Evolutionary conservation across 768 basidiomycete species (phyloP), one percentile per base, ranked within the genome.

Genomic region (Rhodosporidiobolus odoratus): DNA sequence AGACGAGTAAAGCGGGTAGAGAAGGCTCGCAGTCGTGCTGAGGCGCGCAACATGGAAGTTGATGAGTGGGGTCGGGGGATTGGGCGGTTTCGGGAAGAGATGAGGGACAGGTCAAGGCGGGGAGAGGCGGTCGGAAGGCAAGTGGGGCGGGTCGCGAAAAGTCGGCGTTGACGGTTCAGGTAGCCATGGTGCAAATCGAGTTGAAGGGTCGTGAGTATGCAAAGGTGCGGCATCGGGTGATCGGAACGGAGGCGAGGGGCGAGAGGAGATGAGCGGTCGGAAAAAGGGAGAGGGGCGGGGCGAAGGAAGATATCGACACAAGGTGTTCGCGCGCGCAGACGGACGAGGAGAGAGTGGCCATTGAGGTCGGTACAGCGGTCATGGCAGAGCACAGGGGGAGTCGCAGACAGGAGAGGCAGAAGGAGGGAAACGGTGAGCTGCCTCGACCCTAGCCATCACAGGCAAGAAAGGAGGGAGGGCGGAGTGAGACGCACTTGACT

Each of bases 1-100:
- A 4, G 81, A 81, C 13, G 80, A 78, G 73, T 82, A 83, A 35
- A 78, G 76, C 5, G 81, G 82, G 68, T 82, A 81, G 65, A 81
- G 75, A 74, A 79, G 79, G 63, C 75, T 65, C 47, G 74, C 23
- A 17, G 68, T 57, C 48, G 74, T 76, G 72, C 62, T 68, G 71
- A 15, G 12, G 19, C n/a, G 12, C 12, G 41, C 15, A 45, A 19
- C 16, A 27, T 5, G 47, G 23, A 30, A 16, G n/a, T 19, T 12
- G 57, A n/a, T 16, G 38, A 25, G 32, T 25, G 38, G 52, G 62
- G 37, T 4, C 27, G 41, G 34, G 23, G 56, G 7, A 6, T 23
- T 41, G 30, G 17, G 8, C 37, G 37, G 23, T 17, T 9, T n/a
- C 41, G 25, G n/a, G 38, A 34, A 48, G 25, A 47, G 25, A 37